Evolutionary conservation across 805 yeast species (phyloP).

Genomic region (Lachancea waltii): DNA sequence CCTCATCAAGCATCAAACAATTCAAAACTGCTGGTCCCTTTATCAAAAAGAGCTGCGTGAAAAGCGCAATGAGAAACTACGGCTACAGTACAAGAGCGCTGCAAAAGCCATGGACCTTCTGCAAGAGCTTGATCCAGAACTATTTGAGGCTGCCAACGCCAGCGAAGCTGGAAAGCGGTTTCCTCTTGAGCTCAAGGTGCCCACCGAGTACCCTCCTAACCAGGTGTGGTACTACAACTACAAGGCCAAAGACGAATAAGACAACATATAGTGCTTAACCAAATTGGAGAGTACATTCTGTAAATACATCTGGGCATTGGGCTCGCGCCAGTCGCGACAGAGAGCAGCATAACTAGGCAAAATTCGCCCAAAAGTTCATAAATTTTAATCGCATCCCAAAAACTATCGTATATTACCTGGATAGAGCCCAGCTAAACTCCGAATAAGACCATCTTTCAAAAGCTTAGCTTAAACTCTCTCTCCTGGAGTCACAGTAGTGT

Average conservation of each 20-base stretch:
- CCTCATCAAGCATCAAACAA: constrained; percentile 72
- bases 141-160: constrained; percentile 58
- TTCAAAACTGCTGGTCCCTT: constrained; percentile 75
- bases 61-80: constrained; percentile 38
- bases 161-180: constrained; percentile 55
- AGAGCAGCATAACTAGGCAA: neutral
- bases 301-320: neutral
- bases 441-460: no score
- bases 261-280: neutral
- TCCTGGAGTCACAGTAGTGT: no score
- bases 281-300: neutral
- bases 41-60: constrained; percentile 48
- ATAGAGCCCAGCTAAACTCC: no score
- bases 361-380: neutral
- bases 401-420: neutral
- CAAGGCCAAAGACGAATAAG: constrained; percentile 8
- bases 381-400: neutral
- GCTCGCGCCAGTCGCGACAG: no score
- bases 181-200: constrained; percentile 79
- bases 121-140: constrained; percentile 41
- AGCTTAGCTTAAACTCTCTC: no score
- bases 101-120: constrained; percentile 68
- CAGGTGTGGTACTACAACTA: constrained; percentile 64
- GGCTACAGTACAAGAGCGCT: constrained; percentile 59
- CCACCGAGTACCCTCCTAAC: constrained; percentile 84